Evolutionary conservation across 768 basidiomycete species (phyloP), one percentile per base, ranked within the genome.

Genomic region (Podaxis sp.): DNA sequence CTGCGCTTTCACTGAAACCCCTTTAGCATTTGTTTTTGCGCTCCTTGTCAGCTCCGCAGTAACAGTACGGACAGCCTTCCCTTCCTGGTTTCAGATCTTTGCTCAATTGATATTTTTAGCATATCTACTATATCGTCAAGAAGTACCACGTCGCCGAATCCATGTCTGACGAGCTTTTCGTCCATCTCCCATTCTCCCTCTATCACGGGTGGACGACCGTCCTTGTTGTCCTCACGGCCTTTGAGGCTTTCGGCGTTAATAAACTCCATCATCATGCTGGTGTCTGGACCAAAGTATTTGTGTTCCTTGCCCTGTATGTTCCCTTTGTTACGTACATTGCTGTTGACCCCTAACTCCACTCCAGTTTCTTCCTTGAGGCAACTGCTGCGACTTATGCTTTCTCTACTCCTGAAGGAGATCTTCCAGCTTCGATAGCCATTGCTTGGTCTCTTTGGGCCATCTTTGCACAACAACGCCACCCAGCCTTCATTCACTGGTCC

Each of bases 331-430:
- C 20, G 24, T 1, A 26, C 12, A 11, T 58, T 38, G 41, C 15
- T 61, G 20, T 49, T 36, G n/a, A 10, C 44, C 36, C 53, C 12
- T 8, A 33, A 26, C 62, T 56, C 57, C 38, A 51, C 33, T 44
- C 44, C 63, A 91, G 90, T 64, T 87, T 96, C 80, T 96, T 96
- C 88, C 88, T 96, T 65, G 93, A 96, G 74, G 88, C 87, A 12
- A 96, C 94, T 12, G 88, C 93, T 4, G 92, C 87, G n/a, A 90
- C 93, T 2, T 99, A 99, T 74, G 93, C 96, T 40, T 96, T 96
- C 83, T 90, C 92, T 22, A 87, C 88, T 12, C 77, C 85, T 1
- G 92, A 96, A 73, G 96, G 96, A 62, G 97, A 99, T 72, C 82
- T 98, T 26, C 93, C 95, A 2, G 97, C 93, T 2, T 89, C 93